Evolutionary conservation across 176 grass and related monocot species (phyloP), one percentile per base, ranked within the genome.

Genomic region (Microstegium vimineum): DNA sequence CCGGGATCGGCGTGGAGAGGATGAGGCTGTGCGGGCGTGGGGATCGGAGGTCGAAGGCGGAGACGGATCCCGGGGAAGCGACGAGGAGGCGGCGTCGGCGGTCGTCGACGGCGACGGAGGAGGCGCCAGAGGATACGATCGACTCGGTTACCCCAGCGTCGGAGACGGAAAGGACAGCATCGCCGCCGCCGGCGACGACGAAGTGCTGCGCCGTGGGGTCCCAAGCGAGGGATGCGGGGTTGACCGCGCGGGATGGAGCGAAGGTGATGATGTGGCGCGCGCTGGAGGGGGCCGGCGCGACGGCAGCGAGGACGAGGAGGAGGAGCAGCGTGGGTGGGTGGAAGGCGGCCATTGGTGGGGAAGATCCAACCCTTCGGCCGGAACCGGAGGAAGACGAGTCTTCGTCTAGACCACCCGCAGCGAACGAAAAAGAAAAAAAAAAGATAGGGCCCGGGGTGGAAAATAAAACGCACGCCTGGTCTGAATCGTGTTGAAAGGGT

Each of bases 121-220:
- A 83, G 18, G 56, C 85, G 52, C 69, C 52, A 0, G 71, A 54
- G 28, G 82, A 93, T 1, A 89, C 31, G 72, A 98, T 83, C 61
- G 70, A 66, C 61, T 98, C 92, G 46, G 88, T 75, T 18, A 98
- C 89, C 63, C 93, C 89, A 14, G 96, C 93, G 35, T 98, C 93
- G 35, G 96, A 98, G 79, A 98, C 73, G 80, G 96, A 92, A 71
- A 87, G 80, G 4, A 95, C 27, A 27, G 86, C 81, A 17, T 69
- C 69, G 14, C 81, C 63, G 60, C 81, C 69, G 52, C 90, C 87
- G 38, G 88, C 90, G 14, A 95, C 89, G 82, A 98, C 78, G 77
- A 93, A 93, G 87, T 98, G 90, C 76, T 91, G 82, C 5, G 86
- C 82, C 63, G 91, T 87, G 46, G 87, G 85, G 72, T 98, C 96